Evolutionary conservation across 345 rosid species (phyloP).

Genomic region (Eutrema yunnanense): DNA sequence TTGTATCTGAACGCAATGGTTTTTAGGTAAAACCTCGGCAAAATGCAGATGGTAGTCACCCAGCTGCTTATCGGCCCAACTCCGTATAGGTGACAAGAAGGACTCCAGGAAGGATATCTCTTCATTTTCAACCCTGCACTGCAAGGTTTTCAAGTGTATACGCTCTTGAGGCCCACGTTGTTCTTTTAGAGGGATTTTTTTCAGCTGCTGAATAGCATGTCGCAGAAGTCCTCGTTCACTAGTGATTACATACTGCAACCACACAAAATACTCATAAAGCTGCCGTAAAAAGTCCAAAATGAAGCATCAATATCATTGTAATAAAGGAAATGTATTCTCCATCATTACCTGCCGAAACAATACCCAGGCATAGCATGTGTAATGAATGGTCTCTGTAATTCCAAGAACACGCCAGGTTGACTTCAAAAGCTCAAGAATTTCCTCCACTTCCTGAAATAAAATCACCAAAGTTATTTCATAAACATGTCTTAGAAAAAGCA

Average conservation of each 20-base stretch:
- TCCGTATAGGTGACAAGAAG: slow-evolving; percentile 76
- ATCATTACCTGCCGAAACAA: slow-evolving; percentile 85
- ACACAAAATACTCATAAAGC: slow-evolving; percentile 28
- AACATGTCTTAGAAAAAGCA: not conserved
- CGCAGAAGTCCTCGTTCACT: slow-evolving; percentile 73
- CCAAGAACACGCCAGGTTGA: slow-evolving; percentile 97
- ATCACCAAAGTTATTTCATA: slow-evolving; percentile 3
- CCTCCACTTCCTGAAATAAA: slow-evolving; percentile 78
- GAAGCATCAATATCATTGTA: slow-evolving; percentile 1
- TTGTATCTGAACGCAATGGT: not conserved
- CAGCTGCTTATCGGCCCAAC: slow-evolving; percentile 86
- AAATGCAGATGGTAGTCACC: slow-evolving; percentile 90
- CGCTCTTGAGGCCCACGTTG: slow-evolving; percentile 97
- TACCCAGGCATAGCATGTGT: slow-evolving; percentile 87
- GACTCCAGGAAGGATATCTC: slow-evolving; percentile 74
- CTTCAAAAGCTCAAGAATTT: slow-evolving; percentile 93
- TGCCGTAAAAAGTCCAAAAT: not conserved
- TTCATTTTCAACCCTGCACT: slow-evolving; percentile 56
- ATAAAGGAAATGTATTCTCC: not conserved
- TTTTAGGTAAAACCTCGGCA: slow-evolving; percentile 58
- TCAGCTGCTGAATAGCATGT: slow-evolving; percentile 84
- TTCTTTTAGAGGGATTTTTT: slow-evolving; percentile 79
- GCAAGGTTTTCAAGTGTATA: slow-evolving; percentile 77
- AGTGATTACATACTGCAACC: slow-evolving; percentile 73
- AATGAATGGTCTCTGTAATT: slow-evolving; percentile 90